These are phyloP conservation scores for Hypoxylon subgilvum DNA, from an alignment of 495 filamentous ascomycete genomes.

Conservation along the genomic window DNA sequence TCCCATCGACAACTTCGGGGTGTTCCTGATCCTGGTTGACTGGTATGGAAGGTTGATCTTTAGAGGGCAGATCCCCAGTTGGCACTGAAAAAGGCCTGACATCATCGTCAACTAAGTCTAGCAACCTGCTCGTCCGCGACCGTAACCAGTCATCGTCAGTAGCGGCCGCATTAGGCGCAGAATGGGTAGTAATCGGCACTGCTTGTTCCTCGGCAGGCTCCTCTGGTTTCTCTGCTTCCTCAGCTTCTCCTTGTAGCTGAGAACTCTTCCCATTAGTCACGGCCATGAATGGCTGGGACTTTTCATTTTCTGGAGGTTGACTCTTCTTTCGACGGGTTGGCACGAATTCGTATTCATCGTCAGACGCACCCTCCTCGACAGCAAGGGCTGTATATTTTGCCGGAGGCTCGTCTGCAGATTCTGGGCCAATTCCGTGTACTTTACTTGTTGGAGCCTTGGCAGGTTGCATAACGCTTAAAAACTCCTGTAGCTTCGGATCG, in stretches of 20 bases:
- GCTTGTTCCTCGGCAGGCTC: conserved; percentile 24
- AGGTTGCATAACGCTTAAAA: conserved; percentile 79
- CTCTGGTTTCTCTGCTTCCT: conserved; percentile 14
- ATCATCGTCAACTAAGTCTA: conserved; percentile 78
- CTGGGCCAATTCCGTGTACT: conserved; percentile 50
- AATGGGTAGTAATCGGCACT: conserved; percentile 1
- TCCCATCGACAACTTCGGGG: conserved; percentile 33
- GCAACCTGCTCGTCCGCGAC: conserved; percentile 85
- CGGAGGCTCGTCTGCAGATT: conserved; percentile 58
- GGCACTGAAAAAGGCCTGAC: conserved; percentile 47
- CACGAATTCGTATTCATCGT: conserved; percentile 70
- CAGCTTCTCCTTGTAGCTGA: not conserved
- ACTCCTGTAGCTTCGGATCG: conserved; percentile 85
- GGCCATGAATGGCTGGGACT: conserved; percentile 38
- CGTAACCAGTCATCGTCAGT: conserved; percentile 93
- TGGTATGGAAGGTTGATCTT: not conserved
- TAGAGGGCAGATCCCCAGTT: conserved; percentile 33
- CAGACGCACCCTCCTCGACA: conserved; percentile 59
- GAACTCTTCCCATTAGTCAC: not conserved
- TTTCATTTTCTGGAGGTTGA: conserved; percentile 37
- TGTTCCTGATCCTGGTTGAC: conserved; percentile 24
- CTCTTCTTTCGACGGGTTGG: conserved; percentile 44
- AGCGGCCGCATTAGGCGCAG: conserved; percentile 38
- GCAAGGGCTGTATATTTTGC: conserved; percentile 53
- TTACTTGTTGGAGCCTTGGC: conserved; percentile 70